Evolutionary conservation across 345 rosid genomes (phyloP).

Genomic region (Citrus sp.): DNA sequence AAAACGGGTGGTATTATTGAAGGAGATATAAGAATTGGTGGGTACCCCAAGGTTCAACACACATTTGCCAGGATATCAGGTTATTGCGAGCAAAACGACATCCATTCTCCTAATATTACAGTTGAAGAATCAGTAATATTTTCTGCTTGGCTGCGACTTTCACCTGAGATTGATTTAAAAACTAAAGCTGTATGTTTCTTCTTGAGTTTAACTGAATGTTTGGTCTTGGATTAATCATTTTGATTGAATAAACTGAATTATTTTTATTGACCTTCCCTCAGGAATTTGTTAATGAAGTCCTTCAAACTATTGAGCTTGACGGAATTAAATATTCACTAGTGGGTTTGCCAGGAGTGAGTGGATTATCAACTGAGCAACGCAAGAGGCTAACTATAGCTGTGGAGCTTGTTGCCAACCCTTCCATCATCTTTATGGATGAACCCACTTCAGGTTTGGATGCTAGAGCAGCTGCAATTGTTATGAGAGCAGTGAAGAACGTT

Average conservation of each 20-base stretch:
- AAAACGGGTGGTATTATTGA: conserved; percentile 36
- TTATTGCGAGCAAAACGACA: conserved; percentile 14
- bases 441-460: conserved; percentile 56
- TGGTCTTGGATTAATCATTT: neutral
- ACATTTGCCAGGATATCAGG: conserved; percentile 15
- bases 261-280: neutral
- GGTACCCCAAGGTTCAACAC: conserved; percentile 27
- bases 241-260: neutral
- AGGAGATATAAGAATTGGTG: conserved; percentile 35
- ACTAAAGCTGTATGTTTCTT: conserved; percentile 8
- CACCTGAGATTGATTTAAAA: conserved; percentile 7
- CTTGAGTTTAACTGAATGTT: neutral
- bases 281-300: conserved; percentile 41
- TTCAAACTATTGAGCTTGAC: conserved; percentile 47
- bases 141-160: conserved; percentile 21
- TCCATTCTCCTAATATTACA: conserved; percentile 17
- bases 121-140: conserved; percentile 13
- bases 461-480: conserved; percentile 55
- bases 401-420: conserved; percentile 54
- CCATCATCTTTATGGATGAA: conserved; percentile 53
- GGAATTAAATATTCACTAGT: conserved; percentile 34
- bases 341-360: conserved; percentile 36
- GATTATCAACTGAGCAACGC: conserved; percentile 50
- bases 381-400: conserved; percentile 50
- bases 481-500: conserved; percentile 51